phyloP scores from a whole-genome alignment of 2,329 filamentous ascomycete genomes.

The Colletotrichum australisinense region DNA sequence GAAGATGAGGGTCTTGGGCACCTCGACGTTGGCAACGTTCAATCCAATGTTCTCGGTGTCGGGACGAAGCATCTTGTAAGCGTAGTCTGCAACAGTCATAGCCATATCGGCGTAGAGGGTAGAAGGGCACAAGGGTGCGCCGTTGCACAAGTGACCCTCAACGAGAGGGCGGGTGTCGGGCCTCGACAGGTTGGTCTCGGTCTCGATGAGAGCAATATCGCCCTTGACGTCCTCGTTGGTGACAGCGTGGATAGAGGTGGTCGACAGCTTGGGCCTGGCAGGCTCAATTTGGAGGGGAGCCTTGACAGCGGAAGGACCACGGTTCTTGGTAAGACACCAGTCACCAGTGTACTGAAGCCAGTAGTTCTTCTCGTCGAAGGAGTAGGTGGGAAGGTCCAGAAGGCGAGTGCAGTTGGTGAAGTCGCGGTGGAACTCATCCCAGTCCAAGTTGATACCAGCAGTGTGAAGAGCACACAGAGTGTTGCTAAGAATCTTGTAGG shows the following conservation, averaged over 20 bases:
- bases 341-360: conserved; percentile 74
- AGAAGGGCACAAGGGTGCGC: conserved; percentile 73
- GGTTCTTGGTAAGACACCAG: conserved; percentile 78
- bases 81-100: conserved; percentile 70
- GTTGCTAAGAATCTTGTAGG: conserved; percentile 72
- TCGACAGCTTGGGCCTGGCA: conserved; percentile 68
- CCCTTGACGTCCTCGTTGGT: conserved; percentile 71
- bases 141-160: conserved; percentile 76
- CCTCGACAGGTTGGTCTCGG: conserved; percentile 74
- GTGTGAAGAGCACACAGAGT: conserved; percentile 69
- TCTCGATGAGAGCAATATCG: conserved; percentile 68
- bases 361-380: conserved; percentile 80
- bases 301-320: conserved; percentile 56
- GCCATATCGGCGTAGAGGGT: conserved; percentile 70
- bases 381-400: conserved; percentile 74
- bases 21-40: conserved; percentile 76
- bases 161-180: conserved; percentile 70
- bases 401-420: conserved; percentile 57
- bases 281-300: conserved; percentile 46
- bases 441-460: conserved; percentile 73
- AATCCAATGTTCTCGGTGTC: conserved; percentile 66
- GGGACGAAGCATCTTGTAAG: conserved; percentile 72
- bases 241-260: conserved; percentile 74
- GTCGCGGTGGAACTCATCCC: conserved; percentile 75
- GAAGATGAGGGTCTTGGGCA: conserved; percentile 76